Evolutionary conservation across 495 filamentous ascomycete species (phyloP), one percentile per base, ranked within the genome.

Genomic region (Lindgomyces ingoldianus): DNA sequence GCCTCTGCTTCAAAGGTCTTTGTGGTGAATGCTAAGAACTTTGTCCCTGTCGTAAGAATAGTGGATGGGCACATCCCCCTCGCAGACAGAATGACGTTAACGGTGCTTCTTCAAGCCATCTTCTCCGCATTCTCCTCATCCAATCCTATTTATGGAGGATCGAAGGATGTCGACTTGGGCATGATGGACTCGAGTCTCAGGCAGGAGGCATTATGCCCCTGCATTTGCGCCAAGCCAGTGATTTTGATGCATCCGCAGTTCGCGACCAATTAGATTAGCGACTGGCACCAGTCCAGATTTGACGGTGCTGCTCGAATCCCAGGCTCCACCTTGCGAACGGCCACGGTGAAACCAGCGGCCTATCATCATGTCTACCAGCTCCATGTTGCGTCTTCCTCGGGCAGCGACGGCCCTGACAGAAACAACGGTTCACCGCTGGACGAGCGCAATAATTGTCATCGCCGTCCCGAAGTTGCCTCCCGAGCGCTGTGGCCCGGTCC

Each of bases 71-170:
- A n/a, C n/a, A n/a, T n/a, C n/a, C n/a, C n/a, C n/a, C n/a, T n/a
- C n/a, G n/a, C n/a, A n/a, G n/a, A n/a, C n/a, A n/a, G n/a, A n/a
- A n/a, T n/a, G n/a, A n/a, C n/a, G n/a, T n/a, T n/a, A 22, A 48
- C n/a, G 9, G 19, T 45, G 47, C 58, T 52, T 48, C 30, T 49
- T 49, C 24, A 8, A 50, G 42, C 60, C 49, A 9, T 14, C 51
- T 62, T 62, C 60, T 62, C 60, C 60, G 60, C 60, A 62, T 62
- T 62, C 48, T 44, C 47, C 21, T 49, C 14, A 41, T 54, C 47
- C 8, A 2, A 16, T 46, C 60, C 60, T 54, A 62, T 62, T 62
- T 62, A 54, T 56, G 60, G 60, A n/a, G 27, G 26, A 3, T 10
- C 10, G n/a, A 42, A 44, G 54, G 54, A n/a, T 21, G 42, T 11